phyloP scores from a whole-genome alignment of 78 protist genomes.

The Guillardia theta region DNA sequence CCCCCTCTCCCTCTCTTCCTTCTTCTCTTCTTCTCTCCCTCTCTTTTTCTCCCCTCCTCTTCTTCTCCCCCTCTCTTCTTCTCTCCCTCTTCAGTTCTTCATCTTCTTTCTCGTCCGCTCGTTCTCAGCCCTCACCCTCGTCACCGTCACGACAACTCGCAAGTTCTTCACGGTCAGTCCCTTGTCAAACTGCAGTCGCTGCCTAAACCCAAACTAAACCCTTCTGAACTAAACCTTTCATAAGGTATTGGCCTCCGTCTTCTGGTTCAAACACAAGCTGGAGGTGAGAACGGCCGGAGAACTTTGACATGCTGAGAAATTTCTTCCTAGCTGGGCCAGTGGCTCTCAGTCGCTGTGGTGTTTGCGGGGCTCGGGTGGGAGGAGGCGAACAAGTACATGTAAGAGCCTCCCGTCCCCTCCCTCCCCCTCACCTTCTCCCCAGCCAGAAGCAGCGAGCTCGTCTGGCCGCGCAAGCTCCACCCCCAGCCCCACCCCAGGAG shows the following conservation, averaged over 20 bases:
- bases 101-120: constrained; percentile 26
- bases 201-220: background rate
- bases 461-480: too few relatives aligned
- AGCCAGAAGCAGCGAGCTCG: background rate
- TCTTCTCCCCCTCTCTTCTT: too few relatives aligned
- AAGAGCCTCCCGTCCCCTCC: too few relatives aligned
- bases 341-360: background rate
- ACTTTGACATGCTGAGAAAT: too few relatives aligned
- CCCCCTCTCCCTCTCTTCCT: too few relatives aligned
- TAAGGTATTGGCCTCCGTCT: background rate
- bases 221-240: background rate
- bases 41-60: too few relatives aligned
- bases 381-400: background rate
- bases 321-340: constrained; percentile 4
- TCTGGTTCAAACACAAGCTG: background rate
- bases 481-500: too few relatives aligned
- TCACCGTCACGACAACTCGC: background rate
- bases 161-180: constrained; percentile 18
- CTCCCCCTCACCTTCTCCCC: too few relatives aligned
- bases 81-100: too few relatives aligned
- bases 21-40: too few relatives aligned
- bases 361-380: background rate
- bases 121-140: background rate
- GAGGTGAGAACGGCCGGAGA: too few relatives aligned
- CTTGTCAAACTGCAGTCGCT: background rate